Evolutionary conservation across 139 green algal species (phyloP).

Genomic region (Volvox africanus): DNA sequence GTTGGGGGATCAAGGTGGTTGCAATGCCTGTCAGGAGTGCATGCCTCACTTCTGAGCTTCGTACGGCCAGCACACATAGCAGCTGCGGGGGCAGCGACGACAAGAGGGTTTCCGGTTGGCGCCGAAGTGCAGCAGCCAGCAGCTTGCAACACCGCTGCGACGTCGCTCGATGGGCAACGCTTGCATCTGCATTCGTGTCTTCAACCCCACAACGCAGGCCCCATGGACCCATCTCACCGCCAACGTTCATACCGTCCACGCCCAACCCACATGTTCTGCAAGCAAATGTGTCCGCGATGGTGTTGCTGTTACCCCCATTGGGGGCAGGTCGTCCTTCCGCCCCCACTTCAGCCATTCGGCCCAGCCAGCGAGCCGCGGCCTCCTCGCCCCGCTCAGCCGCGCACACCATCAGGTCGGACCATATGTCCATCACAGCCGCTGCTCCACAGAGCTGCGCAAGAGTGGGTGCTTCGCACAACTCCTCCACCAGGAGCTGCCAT

Average conservation of each 20-base stretch:
- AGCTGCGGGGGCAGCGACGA: background rate
- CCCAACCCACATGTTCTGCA: too few species aligned
- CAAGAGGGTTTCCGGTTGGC: background rate
- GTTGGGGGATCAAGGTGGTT: background rate
- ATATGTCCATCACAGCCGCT: background rate
- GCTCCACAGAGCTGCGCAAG: slow-evolving; percentile 22
- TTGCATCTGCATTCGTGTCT: background rate
- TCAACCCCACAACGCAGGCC: background rate
- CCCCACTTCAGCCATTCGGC: background rate
- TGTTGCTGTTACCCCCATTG: background rate
- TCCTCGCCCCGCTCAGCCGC: background rate
- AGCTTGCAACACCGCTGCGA: background rate
- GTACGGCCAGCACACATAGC: background rate
- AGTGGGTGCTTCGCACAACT: background rate
- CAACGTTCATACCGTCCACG: background rate
- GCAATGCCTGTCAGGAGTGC: background rate
- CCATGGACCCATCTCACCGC: background rate
- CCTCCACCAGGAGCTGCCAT: background rate
- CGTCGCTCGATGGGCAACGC: background rate
- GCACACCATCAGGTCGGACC: background rate
- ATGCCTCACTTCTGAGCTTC: background rate
- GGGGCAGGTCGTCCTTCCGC: background rate
- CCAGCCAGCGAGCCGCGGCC: background rate
- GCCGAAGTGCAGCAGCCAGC: background rate
- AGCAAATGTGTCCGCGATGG: background rate